A percentile compares a stretch with the other conserved stretches of the same genome.
Conservation (phyloP, 495 filamentous ascomycete genomes). For the Tuber magnatum region DNA sequence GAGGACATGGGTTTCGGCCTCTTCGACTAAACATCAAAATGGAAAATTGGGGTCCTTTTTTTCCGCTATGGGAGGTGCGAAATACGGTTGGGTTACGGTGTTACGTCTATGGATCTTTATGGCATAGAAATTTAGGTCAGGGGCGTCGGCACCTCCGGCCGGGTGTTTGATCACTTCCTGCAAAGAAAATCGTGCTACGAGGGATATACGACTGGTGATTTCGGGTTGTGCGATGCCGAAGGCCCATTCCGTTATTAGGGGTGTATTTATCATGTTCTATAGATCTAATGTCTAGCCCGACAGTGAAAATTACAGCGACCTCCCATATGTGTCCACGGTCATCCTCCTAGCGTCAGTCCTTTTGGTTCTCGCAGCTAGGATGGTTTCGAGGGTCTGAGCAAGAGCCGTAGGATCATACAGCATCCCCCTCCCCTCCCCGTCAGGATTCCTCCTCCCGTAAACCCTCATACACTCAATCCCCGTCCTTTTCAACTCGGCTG, state of each 20-base stretch:
- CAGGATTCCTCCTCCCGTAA: constrained; percentile 58
- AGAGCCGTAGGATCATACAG: constrained; percentile 72
- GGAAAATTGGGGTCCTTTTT: neutral
- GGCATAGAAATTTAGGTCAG: neutral
- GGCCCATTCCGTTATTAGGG: neutral
- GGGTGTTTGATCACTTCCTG: neutral
- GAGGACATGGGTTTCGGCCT: constrained; percentile 99
- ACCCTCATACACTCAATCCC: constrained; percentile 71
- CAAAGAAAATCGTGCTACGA: neutral
- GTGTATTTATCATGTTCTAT: neutral
- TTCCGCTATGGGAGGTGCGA: neutral
- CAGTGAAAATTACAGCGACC: neutral
- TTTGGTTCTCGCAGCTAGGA: constrained; percentile 63
- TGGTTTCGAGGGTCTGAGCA: constrained; percentile 66
- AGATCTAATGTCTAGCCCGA: neutral
- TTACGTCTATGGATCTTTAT: neutral
- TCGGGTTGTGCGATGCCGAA: neutral
- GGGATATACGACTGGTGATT: neutral
- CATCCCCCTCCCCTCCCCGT: constrained; percentile 48
- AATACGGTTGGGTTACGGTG: neutral
- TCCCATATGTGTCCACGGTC: constrained; percentile 42
- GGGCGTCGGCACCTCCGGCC: neutral
- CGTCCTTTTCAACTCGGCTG: constrained; percentile 52
- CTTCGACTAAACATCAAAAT: constrained; percentile 66
- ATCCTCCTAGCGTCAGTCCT: constrained; percentile 54